Percentiles rank a stretch among this genome's conserved stretches.
Evolutionary conservation across 176 grass and related monocot genomes (phyloP).

Genomic region (Luzula sylvatica): DNA sequence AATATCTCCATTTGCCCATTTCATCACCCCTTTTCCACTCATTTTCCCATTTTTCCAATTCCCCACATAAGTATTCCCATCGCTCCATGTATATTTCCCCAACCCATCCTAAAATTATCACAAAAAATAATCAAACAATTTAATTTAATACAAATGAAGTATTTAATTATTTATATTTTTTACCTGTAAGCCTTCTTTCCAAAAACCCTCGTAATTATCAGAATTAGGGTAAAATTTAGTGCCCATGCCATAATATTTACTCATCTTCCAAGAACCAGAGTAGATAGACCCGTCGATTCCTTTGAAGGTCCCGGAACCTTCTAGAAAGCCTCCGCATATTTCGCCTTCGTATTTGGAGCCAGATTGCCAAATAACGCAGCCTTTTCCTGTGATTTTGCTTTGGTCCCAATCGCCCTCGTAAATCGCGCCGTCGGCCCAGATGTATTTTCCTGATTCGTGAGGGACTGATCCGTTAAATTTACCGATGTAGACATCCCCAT

Average conservation of each 20-base stretch:
- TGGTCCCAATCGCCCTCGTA: constrained; percentile 80
- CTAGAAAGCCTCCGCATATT: constrained; percentile 72
- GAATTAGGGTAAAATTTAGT: constrained; percentile 61
- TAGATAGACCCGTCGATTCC: constrained; percentile 61
- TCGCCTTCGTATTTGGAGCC: constrained; percentile 77
- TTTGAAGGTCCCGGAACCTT: constrained; percentile 63
- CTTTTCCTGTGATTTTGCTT: constrained; percentile 70
- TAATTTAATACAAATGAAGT: too few relatives aligned
- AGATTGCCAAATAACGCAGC: constrained; percentile 61
- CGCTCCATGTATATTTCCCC: constrained; percentile 70
- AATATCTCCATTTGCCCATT: constrained; percentile 72
- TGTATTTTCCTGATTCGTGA: constrained; percentile 79
- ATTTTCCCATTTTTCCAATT: constrained; percentile 86
- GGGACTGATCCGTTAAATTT: constrained; percentile 57
- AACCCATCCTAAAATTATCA: constrained; percentile 33
- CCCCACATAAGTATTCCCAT: constrained; percentile 65
- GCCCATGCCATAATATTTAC: constrained; percentile 81
- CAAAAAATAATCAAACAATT: too few relatives aligned
- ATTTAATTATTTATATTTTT: too few relatives aligned
- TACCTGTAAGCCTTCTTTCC: constrained; percentile 75
- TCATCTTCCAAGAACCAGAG: constrained; percentile 82
- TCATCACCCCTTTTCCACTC: constrained; percentile 73
- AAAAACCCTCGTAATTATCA: constrained; percentile 71
- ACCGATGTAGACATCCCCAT: constrained; percentile 81
- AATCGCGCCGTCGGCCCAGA: constrained; percentile 65